A percentile compares a stretch with the other conserved stretches of the same genome.
Conservation (phyloP, 2,329 filamentous ascomycete species). For the Biscogniauxia marginata region DNA sequence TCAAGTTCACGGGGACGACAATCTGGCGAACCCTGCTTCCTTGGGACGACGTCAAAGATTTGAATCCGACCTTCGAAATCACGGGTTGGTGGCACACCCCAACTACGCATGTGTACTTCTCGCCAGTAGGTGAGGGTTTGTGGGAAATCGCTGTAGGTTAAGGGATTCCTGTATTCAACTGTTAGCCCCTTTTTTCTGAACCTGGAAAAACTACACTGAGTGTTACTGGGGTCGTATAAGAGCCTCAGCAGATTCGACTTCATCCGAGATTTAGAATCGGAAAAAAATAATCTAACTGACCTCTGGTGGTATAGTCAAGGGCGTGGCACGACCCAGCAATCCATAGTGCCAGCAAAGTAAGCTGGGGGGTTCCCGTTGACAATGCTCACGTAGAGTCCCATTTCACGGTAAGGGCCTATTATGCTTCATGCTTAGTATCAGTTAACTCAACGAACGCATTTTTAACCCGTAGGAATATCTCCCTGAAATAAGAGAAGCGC, state of each 20-base stretch:
- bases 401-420: slow-evolving; percentile 30
- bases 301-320: slow-evolving; percentile 7
- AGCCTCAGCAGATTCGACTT: not conserved
- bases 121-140: slow-evolving; percentile 27
- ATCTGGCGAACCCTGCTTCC: slow-evolving; percentile 47
- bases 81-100: slow-evolving; percentile 32
- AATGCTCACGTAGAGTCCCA: slow-evolving; percentile 28
- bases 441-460: slow-evolving; percentile 9
- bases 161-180: not conserved
- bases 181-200: not conserved
- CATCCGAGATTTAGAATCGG: not conserved
- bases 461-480: slow-evolving; percentile 37
- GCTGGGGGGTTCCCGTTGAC: slow-evolving; percentile 29
- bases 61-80: slow-evolving; percentile 23
- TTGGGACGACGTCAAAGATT: slow-evolving; percentile 33
- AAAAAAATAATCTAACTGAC: not conserved
- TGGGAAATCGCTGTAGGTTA: slow-evolving; percentile 29
- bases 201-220: not conserved
- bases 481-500: slow-evolving; percentile 38
- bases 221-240: not conserved
- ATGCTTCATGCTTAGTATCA: too few species aligned
- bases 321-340: slow-evolving; percentile 26
- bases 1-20: slow-evolving; percentile 40
- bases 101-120: slow-evolving; percentile 30
- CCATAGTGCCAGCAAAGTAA: slow-evolving; percentile 29